phyloP scores from a whole-genome alignment of 1,284 basidiomycete genomes.

The Tilletia caries region DNA sequence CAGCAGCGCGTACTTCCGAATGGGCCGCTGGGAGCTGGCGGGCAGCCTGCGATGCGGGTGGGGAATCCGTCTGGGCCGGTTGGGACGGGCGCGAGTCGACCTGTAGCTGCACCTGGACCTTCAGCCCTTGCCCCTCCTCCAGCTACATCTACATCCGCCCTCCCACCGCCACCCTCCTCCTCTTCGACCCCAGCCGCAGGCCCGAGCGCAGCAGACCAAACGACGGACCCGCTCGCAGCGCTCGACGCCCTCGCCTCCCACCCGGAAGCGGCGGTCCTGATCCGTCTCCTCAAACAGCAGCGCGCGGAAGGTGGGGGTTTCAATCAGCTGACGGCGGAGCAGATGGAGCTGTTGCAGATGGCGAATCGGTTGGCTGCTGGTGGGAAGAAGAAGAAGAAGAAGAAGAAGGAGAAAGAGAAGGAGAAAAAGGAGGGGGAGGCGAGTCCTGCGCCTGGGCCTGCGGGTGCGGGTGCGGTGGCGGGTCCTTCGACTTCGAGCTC shows the following conservation, averaged over 20 bases:
- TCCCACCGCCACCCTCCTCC: slow-evolving; percentile 1
- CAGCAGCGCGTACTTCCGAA: too few relatives aligned
- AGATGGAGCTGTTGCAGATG: slow-evolving; percentile 49
- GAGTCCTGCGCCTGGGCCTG: too few relatives aligned
- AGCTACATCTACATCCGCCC: too few relatives aligned
- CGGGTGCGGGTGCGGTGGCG: too few relatives aligned
- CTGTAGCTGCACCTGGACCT: too few relatives aligned
- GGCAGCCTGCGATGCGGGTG: too few relatives aligned
- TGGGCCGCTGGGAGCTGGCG: too few relatives aligned
- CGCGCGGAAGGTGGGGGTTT: slow-evolving; percentile 27
- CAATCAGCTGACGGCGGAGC: slow-evolving; percentile 44
- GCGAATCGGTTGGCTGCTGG: slow-evolving; percentile 44
- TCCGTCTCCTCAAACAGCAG: slow-evolving; percentile 42
- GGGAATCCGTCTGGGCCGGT: too few relatives aligned
- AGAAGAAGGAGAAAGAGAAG: slow-evolving; percentile 32
- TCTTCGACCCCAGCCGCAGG: neutral
- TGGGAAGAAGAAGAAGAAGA: slow-evolving; percentile 33
- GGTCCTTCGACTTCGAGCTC: too few relatives aligned
- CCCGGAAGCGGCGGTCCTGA: slow-evolving; percentile 46
- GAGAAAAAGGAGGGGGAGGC: neutral
- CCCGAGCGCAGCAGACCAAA: neutral
- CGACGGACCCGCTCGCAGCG: slow-evolving; percentile 35
- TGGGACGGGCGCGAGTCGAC: too few relatives aligned
- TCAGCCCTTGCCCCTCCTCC: too few relatives aligned
- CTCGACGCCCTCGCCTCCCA: slow-evolving; percentile 43